Percentiles rank a stretch among this genome's conserved stretches.
Conservation (phyloP, 2,329 filamentous ascomycete species). For the Magnaporthiopsis poae region DNA sequence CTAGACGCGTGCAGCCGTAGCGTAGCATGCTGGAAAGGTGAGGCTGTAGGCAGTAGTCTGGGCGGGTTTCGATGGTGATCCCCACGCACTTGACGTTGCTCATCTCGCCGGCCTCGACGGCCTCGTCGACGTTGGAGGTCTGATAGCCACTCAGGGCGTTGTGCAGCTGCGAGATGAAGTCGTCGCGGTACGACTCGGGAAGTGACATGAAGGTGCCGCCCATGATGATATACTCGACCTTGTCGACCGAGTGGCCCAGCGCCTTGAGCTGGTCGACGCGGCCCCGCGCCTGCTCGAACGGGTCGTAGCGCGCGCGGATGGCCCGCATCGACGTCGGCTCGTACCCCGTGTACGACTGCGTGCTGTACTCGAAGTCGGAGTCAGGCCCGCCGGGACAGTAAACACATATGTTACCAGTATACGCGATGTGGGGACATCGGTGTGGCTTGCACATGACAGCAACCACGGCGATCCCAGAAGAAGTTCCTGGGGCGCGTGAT, state of each 20-base stretch:
- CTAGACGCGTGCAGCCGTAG: constrained; percentile 91
- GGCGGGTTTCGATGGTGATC: constrained; percentile 94
- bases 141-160: constrained; percentile 95
- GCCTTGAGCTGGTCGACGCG: constrained; percentile 94
- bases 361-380: constrained; percentile 98
- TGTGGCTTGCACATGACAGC: constrained; percentile 99
- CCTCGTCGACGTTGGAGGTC: constrained; percentile 87
- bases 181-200: constrained; percentile 75
- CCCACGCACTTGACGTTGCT: constrained; percentile 96
- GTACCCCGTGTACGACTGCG: constrained; percentile 96
- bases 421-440: constrained; percentile 92
- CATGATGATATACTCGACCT: constrained; percentile 99
- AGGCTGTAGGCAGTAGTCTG: constrained; percentile 93
- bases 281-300: constrained; percentile 91
- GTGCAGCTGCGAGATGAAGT: constrained; percentile 90
- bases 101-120: constrained; percentile 88
- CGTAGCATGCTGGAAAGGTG: constrained; percentile 91
- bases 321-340: constrained; percentile 98
- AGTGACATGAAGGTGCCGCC: constrained; percentile 98
- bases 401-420: constrained; percentile 97
- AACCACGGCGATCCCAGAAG: constrained; percentile 92
- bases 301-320: constrained; percentile 91
- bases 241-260: constrained; percentile 92
- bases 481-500: constrained; percentile 56
- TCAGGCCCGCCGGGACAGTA: constrained; percentile 97